Evolutionary conservation across 139 green algal genomes (phyloP), one percentile per base, ranked within the genome.

Genomic region (Astrephomene gubernaculifera): DNA sequence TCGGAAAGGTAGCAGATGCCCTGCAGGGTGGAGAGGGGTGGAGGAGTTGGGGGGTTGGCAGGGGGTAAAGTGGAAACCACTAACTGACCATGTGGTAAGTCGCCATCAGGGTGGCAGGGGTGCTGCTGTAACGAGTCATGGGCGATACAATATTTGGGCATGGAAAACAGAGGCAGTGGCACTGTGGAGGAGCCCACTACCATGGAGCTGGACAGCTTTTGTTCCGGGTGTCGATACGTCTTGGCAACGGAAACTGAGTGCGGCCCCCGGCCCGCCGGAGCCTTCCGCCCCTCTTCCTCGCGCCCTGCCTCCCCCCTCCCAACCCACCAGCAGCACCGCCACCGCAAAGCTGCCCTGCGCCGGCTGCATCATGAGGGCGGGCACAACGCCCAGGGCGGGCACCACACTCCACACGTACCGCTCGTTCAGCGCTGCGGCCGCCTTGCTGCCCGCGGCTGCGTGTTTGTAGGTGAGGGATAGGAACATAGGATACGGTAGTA

Each of bases 321-420:
- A 27, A 80, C 81, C 45, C 76, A 53, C 86, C 82, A 93, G 71
- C 67, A 93, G 83, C 21, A 88, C 33, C 2, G 57, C 33, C 8
- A 91, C 68, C 10, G 86, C 54, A 7, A 92, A 22, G 74, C 85
- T 89, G 60, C 70, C 88, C 35, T 87, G 88, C 43, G 61, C 87
- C 7, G 82, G 82, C 27, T 88, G 38, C 85, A 98, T 88, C 57
- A 92, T 57, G 2, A 96, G 54, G 0, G 94, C 92, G 19, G 94
- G 93, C 93, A 94, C 98, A 3, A 92, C 96, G 41, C 93, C 86
- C n/a, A 98, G 87, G 53, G 90, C 94, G 22, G 96, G 96, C 33
- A 94, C 87, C 17, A 98, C 94, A 33, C 90, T 93, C 94, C 94
- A 98, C 21, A 94, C 44, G 80, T 96, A 98, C 27, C 95, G 84